phyloP scores from a whole-genome alignment of 768 basidiomycete species.

The Cystofilobasidium capitatum region DNA sequence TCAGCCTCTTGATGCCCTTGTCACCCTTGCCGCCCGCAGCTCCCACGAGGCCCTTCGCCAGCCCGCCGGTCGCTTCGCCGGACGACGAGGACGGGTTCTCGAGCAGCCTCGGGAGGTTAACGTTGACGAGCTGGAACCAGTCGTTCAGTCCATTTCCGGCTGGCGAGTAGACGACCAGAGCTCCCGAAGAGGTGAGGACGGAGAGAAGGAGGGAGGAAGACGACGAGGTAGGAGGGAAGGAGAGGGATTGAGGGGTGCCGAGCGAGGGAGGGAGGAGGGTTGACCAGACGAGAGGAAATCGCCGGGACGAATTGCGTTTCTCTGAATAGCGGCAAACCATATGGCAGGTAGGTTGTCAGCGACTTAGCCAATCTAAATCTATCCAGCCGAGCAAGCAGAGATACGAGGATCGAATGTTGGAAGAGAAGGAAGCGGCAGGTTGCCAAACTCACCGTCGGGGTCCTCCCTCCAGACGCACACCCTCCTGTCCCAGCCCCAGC shows the following conservation, averaged over 20 bases:
- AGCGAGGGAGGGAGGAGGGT: neutral
- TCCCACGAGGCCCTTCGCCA: slow-evolving; percentile 44
- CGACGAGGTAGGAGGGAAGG: neutral
- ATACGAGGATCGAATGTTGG: neutral
- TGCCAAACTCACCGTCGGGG: neutral
- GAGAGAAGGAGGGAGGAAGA: neutral
- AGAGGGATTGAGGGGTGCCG: neutral
- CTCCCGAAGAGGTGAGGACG: neutral
- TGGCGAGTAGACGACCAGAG: neutral
- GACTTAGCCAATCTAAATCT: neutral
- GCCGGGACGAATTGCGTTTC: neutral
- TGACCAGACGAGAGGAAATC: neutral
- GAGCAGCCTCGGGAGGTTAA: neutral
- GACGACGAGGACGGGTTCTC: neutral
- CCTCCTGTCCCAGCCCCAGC: neutral
- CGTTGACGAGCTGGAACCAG: neutral
- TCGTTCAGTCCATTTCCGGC: neutral
- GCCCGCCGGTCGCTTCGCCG: neutral
- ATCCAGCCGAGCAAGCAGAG: neutral
- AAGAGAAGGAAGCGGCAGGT: neutral
- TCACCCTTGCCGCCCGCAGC: slow-evolving; percentile 41
- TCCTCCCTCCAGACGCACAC: neutral
- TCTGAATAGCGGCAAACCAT: neutral
- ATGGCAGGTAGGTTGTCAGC: no score
- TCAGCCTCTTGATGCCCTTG: slow-evolving; percentile 52